phyloP scores from a whole-genome alignment of 129 eudicot genomes.

The Apium graveolens region DNA sequence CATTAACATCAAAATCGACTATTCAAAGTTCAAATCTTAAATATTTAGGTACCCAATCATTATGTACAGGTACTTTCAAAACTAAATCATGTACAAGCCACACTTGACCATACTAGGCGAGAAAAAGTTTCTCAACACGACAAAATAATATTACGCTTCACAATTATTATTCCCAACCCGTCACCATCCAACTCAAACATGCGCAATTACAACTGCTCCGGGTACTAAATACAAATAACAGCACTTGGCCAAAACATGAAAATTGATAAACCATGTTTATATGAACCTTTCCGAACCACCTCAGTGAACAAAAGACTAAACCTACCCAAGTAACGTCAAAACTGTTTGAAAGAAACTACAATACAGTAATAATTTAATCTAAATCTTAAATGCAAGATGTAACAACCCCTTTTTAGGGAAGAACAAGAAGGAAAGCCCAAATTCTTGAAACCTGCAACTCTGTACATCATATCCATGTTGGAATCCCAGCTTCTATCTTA shows the following conservation, averaged over 20 bases:
- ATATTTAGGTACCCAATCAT: too few species aligned
- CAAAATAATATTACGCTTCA: neutral
- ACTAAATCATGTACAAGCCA: neutral
- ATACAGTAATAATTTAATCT: neutral
- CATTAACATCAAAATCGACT: neutral
- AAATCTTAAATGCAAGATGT: neutral
- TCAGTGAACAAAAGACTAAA: neutral
- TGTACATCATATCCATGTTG: constrained; percentile 38
- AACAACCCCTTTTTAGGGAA: neutral
- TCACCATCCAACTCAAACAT: neutral
- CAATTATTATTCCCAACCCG: constrained; percentile 4
- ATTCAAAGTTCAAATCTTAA: neutral
- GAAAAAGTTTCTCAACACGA: too few species aligned
- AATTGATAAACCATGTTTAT: neutral
- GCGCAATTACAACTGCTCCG: neutral
- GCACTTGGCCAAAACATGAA: neutral
- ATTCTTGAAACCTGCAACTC: constrained; percentile 14
- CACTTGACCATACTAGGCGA: neutral
- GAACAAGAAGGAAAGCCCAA: neutral
- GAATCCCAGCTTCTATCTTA: constrained; percentile 13
- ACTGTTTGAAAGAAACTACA: neutral
- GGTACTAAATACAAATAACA: neutral
- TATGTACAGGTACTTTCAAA: too few species aligned
- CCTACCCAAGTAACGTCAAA: neutral
- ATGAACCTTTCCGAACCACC: neutral